Conservation (phyloP, 1,284 basidiomycete species). For the Rhodotorula mucilaginosa region DNA sequence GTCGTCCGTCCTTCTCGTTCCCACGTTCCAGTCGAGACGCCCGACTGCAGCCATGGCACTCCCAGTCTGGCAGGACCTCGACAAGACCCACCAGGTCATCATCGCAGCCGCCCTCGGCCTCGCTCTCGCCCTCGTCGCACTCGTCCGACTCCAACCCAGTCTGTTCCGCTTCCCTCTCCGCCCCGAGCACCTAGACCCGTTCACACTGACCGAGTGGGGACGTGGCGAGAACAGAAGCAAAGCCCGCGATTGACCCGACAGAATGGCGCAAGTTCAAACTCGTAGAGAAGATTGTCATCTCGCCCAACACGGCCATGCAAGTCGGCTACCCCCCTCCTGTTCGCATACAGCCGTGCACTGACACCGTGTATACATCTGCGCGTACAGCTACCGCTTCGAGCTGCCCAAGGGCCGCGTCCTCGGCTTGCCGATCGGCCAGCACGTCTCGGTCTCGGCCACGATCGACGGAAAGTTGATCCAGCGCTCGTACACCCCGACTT, state of each 20-base stretch:
- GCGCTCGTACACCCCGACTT: conserved; percentile 92
- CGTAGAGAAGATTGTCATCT: conserved; percentile 74
- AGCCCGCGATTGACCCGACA: conserved; percentile 68
- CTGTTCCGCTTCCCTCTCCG: conserved; percentile 1
- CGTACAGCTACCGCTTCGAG: conserved; percentile 79
- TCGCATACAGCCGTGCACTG: background rate
- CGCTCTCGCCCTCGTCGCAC: conserved; percentile 32
- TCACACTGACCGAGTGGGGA: too few species aligned
- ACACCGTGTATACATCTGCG: too few species aligned
- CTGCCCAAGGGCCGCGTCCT: conserved; percentile 76
- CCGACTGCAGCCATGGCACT: conserved; percentile 2
- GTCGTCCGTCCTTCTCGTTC: background rate
- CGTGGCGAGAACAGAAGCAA: conserved; percentile 24
- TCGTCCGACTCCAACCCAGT: conserved; percentile 31
- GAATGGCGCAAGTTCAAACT: conserved; percentile 81
- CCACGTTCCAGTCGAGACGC: too few species aligned
- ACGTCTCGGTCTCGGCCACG: conserved; percentile 86
- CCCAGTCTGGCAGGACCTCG: conserved; percentile 15
- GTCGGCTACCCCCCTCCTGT: conserved; percentile 21
- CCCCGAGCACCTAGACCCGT: too few species aligned
- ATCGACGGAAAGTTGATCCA: conserved; percentile 86
- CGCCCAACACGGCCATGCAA: conserved; percentile 92
- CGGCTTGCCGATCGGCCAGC: conserved; percentile 93
- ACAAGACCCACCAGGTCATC: conserved; percentile 25
- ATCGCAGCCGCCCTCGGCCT: conserved; percentile 36